Conservation (phyloP, 768 basidiomycete genomes). For the Scleroderma citrinum region DNA sequence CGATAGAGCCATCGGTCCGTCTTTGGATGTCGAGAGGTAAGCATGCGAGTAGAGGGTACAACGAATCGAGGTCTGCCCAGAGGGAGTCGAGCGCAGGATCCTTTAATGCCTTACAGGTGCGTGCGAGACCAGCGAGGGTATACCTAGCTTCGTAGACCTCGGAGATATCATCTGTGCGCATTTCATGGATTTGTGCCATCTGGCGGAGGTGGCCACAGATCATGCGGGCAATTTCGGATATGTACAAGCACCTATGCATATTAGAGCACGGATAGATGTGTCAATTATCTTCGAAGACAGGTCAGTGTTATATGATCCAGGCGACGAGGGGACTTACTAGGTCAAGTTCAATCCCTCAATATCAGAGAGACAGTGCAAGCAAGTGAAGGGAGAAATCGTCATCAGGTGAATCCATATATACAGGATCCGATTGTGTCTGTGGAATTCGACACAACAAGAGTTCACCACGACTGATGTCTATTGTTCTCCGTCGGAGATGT, state of each 20-base stretch:
- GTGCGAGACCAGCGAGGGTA: not conserved
- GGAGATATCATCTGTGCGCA: not conserved
- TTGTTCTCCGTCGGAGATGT: too few relatives aligned
- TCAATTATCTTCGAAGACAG: too few relatives aligned
- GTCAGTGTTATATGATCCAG: too few relatives aligned
- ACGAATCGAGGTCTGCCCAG: constrained; percentile 2
- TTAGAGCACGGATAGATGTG: not conserved
- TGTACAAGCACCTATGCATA: constrained; percentile 2
- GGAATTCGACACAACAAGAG: too few relatives aligned
- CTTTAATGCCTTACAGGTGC: constrained; percentile 3
- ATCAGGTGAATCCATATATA: too few relatives aligned
- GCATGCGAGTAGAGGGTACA: constrained; percentile 1
- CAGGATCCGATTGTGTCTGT: too few relatives aligned
- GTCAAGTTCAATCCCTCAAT: too few relatives aligned
- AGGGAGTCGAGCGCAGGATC: constrained; percentile 3
- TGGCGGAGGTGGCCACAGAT: not conserved
- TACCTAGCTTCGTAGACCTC: not conserved
- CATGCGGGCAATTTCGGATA: not conserved
- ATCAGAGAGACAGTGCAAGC: too few relatives aligned
- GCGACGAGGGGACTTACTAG: constrained; percentile 14
- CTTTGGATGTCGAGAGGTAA: not conserved
- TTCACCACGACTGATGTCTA: too few relatives aligned
- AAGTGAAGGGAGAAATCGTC: too few relatives aligned
- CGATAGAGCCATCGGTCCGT: not conserved
- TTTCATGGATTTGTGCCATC: not conserved